These are phyloP conservation scores for Calophaca sinica DNA, from an alignment of 306 rosid species.

Conservation along the genomic window DNA sequence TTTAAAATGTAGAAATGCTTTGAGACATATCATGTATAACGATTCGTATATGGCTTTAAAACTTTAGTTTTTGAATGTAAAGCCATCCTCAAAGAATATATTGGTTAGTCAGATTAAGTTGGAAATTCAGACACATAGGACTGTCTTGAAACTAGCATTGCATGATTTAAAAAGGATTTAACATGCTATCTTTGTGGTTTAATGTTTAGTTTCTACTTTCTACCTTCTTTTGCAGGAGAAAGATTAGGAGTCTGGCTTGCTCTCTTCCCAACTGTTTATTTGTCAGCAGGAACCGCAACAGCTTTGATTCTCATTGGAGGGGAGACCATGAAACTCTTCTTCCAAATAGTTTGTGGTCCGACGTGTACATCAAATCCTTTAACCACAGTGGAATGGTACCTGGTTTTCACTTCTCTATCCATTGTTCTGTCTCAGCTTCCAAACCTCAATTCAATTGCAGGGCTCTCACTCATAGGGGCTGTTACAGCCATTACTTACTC, in stretches of 20 bases:
- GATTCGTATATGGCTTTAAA: neutral
- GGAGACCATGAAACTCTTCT: constrained; percentile 97
- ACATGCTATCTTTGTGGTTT: neutral
- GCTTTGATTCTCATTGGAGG: constrained; percentile 98
- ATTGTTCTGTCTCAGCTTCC: constrained; percentile 98
- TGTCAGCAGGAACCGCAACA: constrained; percentile 99
- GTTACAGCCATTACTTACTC: constrained; percentile 97
- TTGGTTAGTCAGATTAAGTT: constrained; percentile 5
- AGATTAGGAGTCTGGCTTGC: constrained; percentile 98
- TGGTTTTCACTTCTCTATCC: constrained; percentile 92
- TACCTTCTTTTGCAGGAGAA: constrained; percentile 74
- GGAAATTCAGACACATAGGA: constrained; percentile 3
- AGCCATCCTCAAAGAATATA: constrained; percentile 11
- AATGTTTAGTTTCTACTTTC: constrained; percentile 26
- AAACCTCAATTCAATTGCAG: constrained; percentile 96
- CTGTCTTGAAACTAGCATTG: constrained; percentile 29
- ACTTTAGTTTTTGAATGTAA: neutral
- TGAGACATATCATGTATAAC: neutral
- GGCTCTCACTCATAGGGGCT: constrained; percentile 94
- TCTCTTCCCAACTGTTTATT: constrained; percentile 89
- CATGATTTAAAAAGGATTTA: constrained; percentile 6
- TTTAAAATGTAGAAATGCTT: neutral
- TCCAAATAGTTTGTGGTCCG: constrained; percentile 94
- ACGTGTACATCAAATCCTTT: constrained; percentile 86
- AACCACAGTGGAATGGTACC: constrained; percentile 97